These are phyloP conservation scores for Candida boleticola DNA, from an alignment of 805 yeast genomes.

Conservation along the genomic window DNA sequence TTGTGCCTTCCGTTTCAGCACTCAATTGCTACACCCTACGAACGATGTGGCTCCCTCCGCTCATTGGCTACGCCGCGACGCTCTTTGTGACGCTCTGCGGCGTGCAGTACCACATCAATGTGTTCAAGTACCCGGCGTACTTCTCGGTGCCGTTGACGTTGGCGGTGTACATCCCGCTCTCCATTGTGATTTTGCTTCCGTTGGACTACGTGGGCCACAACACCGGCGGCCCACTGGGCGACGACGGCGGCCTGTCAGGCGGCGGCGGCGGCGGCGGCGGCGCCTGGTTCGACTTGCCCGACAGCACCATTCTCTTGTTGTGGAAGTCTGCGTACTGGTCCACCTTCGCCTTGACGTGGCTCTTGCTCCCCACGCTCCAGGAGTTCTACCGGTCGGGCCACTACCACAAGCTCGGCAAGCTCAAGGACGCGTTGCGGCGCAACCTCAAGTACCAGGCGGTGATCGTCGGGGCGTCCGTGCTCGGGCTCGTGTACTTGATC, in stretches of 20 bases:
- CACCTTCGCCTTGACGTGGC: conserved; percentile 79
- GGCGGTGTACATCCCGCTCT: conserved; percentile 72
- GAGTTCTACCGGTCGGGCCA: conserved; percentile 73
- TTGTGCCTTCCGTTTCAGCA: too few relatives aligned
- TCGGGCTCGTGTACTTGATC: conserved; percentile 60
- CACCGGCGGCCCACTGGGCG: conserved; percentile 21
- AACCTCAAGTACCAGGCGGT: conserved; percentile 61
- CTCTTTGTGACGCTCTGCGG: conserved; percentile 29
- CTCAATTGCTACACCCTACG: too few relatives aligned
- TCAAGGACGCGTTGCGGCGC: conserved; percentile 55
- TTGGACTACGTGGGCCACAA: conserved; percentile 65
- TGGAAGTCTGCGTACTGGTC: conserved; percentile 83
- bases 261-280: not conserved
- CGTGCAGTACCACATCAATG: conserved; percentile 33
- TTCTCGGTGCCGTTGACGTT: conserved; percentile 48
- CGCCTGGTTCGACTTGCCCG: conserved; percentile 45
- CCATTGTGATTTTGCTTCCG: conserved; percentile 72
- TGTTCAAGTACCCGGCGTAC: conserved; percentile 36
- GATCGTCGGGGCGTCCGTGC: conserved; percentile 49
- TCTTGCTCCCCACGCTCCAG: conserved; percentile 67
- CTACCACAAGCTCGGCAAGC: conserved; percentile 42
- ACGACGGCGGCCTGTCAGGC: conserved; percentile 12
- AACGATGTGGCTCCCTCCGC: conserved; percentile 26
- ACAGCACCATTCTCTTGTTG: conserved; percentile 46
- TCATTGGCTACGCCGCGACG: conserved; percentile 26